Base-by-base conservation (phyloP, 306 rosid species). In the Rubus parviflorus region DNA sequence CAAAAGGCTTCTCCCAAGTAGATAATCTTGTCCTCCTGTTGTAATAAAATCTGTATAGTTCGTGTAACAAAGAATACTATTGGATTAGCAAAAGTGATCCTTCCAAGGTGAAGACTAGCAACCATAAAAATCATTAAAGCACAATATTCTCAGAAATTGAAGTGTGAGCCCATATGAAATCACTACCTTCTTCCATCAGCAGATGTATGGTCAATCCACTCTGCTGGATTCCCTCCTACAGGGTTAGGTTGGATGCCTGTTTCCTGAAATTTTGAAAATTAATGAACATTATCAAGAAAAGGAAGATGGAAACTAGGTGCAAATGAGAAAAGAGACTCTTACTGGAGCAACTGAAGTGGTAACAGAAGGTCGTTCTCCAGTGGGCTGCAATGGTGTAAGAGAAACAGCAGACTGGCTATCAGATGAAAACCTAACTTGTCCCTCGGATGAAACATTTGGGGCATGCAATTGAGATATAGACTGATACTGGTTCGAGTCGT, bases 1-100 rank as follows among this genome's bases (percentile, higher is more conserved):
- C 97, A 6, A 87, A 79, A 77, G 96, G 98, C 90, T 92, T 94
- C 88, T 90, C 97, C 98, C 97, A 94, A 77, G 90, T 89, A 72
- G 98, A 94, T 86, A 89, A 53, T 80, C 83, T 86, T 65, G 94
- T 87, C 86, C 81, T 92, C 89, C 87, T 84, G 87, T 94, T 94
- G 87, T 89, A 92, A 80, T 90, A 94, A 82, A 85, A 94, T 82
- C 98, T 92, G 90, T 53, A 87, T n/a, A 69, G 80, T 73, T 64
- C 49, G 40, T 60, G 10, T 6, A 20, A 23, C 37, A 51, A 53
- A 42, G 47, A 52, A 41, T 19, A 48, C 11, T 51, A 19, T 20
- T 53, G 52, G 62, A 42, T 57, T 13, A 74, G 77, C 45, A 8
- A 57, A 46, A 57, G 3, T 35, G 42, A 8, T 22, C 67, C 15